phyloP scores from a whole-genome alignment of 805 yeast species.

The Metschnikowia reukaufii region DNA sequence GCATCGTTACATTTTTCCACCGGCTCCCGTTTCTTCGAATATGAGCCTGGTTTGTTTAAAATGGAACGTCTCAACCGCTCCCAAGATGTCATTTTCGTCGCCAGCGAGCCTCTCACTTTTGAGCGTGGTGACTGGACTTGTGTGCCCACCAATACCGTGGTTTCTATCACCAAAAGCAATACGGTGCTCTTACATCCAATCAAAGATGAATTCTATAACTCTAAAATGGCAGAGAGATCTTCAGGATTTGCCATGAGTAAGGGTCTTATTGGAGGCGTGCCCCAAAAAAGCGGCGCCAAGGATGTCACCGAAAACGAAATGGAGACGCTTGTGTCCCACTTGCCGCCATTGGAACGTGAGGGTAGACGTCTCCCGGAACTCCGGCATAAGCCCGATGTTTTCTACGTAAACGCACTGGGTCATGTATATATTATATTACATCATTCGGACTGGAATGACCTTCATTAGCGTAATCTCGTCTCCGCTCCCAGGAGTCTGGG shows the following conservation, averaged over 20 bases:
- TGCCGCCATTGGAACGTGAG: constrained; percentile 40
- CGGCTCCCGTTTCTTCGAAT: constrained; percentile 88
- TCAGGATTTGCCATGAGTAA: constrained; percentile 83
- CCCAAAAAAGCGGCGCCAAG: constrained; percentile 45
- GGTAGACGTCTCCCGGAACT: constrained; percentile 28
- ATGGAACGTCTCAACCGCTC: constrained; percentile 93
- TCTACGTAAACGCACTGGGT: not conserved
- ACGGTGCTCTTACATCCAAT: constrained; percentile 91
- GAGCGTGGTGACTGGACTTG: constrained; percentile 98
- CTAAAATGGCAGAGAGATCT: constrained; percentile 65
- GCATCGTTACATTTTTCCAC: constrained; percentile 94
- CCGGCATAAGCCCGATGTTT: constrained; percentile 1
- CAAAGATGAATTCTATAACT: constrained; percentile 81
- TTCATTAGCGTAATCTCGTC: constrained; percentile 12
- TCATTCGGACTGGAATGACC: constrained; percentile 4
- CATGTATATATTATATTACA: constrained; percentile 3
- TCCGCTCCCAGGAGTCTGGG: constrained; percentile 4
- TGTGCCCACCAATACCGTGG: constrained; percentile 86
- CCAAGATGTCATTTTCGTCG: constrained; percentile 94
- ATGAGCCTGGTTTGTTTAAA: constrained; percentile 85
- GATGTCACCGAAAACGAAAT: constrained; percentile 6
- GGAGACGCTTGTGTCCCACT: constrained; percentile 22
- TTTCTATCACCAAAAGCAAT: constrained; percentile 74
- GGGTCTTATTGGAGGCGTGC: constrained; percentile 92
- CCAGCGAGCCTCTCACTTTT: constrained; percentile 94